Evolutionary conservation across 2,329 filamentous ascomycete species (phyloP).

Genomic region (Xylariaceae sp.): DNA sequence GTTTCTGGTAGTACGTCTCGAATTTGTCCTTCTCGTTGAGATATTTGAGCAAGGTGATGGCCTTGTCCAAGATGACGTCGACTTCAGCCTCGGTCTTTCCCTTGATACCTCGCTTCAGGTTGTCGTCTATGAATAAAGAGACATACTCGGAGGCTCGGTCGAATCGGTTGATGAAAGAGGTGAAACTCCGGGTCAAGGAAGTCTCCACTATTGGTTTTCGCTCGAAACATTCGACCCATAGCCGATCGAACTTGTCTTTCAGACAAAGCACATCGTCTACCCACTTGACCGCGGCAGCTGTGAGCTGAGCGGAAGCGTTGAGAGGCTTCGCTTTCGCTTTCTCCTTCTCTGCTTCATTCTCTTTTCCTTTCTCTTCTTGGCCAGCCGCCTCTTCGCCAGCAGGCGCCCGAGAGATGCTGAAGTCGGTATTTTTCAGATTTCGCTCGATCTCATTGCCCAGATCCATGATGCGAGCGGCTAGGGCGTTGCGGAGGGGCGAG

Average conservation of each 20-base stretch:
- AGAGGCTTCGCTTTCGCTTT: slow-evolving; percentile 45
- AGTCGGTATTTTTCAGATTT: slow-evolving; percentile 50
- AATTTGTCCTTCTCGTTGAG: slow-evolving; percentile 91
- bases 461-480: slow-evolving; percentile 71
- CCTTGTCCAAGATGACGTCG: slow-evolving; percentile 79
- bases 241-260: slow-evolving; percentile 82
- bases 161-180: slow-evolving; percentile 92
- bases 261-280: slow-evolving; percentile 82
- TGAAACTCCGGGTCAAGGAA: slow-evolving; percentile 78
- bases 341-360: slow-evolving; percentile 50
- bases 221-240: slow-evolving; percentile 69
- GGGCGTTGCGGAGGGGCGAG: slow-evolving; percentile 58
- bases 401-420: slow-evolving; percentile 36
- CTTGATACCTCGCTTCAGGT: slow-evolving; percentile 87
- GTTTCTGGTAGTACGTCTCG: slow-evolving; percentile 96
- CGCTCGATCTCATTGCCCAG: slow-evolving; percentile 81
- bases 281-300: slow-evolving; percentile 85
- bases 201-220: slow-evolving; percentile 74
- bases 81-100: slow-evolving; percentile 88
- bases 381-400: slow-evolving; percentile 37
- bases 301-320: slow-evolving; percentile 67
- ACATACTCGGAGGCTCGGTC: slow-evolving; percentile 81
- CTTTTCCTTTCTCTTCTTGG: slow-evolving; percentile 43
- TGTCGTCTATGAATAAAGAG: slow-evolving; percentile 95
- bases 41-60: slow-evolving; percentile 81